Conservation (phyloP, 2,329 filamentous ascomycete species). For the Trichoderma atroviride region DNA sequence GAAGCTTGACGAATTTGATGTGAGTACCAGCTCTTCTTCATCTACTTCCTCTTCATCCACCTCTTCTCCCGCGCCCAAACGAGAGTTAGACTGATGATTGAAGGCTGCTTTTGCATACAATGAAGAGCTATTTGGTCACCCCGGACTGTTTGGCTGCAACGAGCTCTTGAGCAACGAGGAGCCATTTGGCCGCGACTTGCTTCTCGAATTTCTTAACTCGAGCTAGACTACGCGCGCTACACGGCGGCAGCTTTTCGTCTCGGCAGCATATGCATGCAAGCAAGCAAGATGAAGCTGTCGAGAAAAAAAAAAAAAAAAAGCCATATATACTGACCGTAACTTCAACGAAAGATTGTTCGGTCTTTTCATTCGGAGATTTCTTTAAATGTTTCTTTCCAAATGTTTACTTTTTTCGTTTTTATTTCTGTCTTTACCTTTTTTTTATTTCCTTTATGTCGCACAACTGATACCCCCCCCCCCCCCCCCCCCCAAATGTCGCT, state of each 20-base stretch:
- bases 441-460: not conserved
- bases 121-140: not conserved
- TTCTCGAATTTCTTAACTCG: not conserved
- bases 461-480: constrained; percentile 9
- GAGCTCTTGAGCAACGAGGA: not conserved
- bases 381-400: not conserved
- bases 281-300: not conserved
- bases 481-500: not conserved
- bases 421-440: not conserved
- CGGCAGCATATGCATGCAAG: not conserved
- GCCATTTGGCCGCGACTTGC: not conserved
- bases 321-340: not conserved
- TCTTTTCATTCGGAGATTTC: not conserved
- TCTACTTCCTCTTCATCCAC: not conserved
- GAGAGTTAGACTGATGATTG: constrained; percentile 5
- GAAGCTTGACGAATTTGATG: not conserved
- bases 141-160: not conserved
- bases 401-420: not conserved
- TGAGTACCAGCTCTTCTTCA: not conserved
- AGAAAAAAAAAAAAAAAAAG: not conserved
- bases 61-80: not conserved
- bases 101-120: not conserved
- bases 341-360: not conserved
- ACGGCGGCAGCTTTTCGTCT: not conserved
- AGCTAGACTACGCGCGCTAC: not conserved